These are phyloP conservation scores for Botrytis paeoniae DNA, from an alignment of 2,329 filamentous ascomycete species.

Conservation along the genomic window DNA sequence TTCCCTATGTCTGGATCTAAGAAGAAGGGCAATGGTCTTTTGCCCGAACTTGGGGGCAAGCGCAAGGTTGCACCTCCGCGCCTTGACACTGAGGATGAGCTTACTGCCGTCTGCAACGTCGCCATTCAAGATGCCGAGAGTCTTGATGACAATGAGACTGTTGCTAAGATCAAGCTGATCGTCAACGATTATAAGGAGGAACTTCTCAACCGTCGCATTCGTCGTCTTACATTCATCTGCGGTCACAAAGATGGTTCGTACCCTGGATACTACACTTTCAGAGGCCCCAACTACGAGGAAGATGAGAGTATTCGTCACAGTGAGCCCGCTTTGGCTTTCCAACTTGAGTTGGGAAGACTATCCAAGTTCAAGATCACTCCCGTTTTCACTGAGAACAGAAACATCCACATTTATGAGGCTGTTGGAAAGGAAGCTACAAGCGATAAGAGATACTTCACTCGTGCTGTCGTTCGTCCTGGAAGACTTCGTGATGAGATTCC, in stretches of 20 bases:
- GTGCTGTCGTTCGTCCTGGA: constrained; percentile 90
- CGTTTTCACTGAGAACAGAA: constrained; percentile 98
- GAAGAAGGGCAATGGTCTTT: constrained; percentile 59
- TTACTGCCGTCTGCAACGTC: constrained; percentile 89
- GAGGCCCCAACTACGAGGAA: constrained; percentile 83
- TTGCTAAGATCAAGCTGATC: constrained; percentile 70
- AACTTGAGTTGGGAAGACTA: constrained; percentile 90
- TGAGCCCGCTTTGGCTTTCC: constrained; percentile 95
- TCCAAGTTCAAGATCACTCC: constrained; percentile 98
- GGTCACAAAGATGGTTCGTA: constrained; percentile 92
- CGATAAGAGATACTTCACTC: constrained; percentile 98
- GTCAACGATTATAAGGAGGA: constrained; percentile 82
- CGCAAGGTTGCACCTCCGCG: constrained; percentile 57
- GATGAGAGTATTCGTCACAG: constrained; percentile 96
- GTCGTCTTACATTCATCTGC: constrained; percentile 93
- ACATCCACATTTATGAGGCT: constrained; percentile 98
- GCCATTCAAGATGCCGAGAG: constrained; percentile 87
- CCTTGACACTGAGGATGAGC: constrained; percentile 65
- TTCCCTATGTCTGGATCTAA: constrained; percentile 61
- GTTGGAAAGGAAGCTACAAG: constrained; percentile 91
- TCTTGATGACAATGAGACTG: constrained; percentile 74
- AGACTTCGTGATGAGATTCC: constrained; percentile 95
- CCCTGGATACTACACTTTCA: constrained; percentile 97
- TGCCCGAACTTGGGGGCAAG: constrained; percentile 72
- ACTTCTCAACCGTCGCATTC: constrained; percentile 74